Evolutionary conservation across 2,329 filamentous ascomycete genomes (phyloP), one percentile per base, ranked within the genome.

Genomic region (Camptophora hylomeconis): DNA sequence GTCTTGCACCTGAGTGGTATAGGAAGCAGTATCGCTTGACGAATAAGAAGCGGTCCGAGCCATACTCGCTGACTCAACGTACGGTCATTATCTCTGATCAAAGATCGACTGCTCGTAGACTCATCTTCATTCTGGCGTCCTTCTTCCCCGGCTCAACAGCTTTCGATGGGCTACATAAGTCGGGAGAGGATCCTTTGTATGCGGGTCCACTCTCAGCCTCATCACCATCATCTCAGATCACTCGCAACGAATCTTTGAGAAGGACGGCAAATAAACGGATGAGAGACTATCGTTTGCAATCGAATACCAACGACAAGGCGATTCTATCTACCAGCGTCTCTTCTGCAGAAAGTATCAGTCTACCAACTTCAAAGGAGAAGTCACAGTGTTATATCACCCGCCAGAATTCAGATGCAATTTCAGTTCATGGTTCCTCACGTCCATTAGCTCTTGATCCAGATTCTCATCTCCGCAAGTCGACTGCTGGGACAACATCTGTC

Each of bases 11-110:
- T 2, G 63, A 63, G 30, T 64, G 63, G 58, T 63, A 67, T 43
- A 58, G 63, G 22, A 61, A 61, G 30, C 62, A 64, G 17, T 58
- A 37, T 20, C 31, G 67, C 40, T 56, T 36, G 60, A 65, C 40
- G 62, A 69, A 42, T 60, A 61, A 42, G 52, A 57, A 5, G 54
- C 56, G 28, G 53, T 57, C 28, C 57, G 61, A 33, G 51, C 58
- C 16, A 60, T 65, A 24, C 50, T 61, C 17, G 55, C 56, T 71
- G 22, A 45, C 60, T 2, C 61, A 61, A 37, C 60, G 69, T 12
- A 73, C 69, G 5, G 58, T 74, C 24, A 62, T 74, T 23, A 56
- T 72, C 16, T 69, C 65, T 8, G 50, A 63, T 3, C 65, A 71
- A 41, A 71, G 72, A 45, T 72, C 71, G 60, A 66, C 63, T 30